Evolutionary conservation across 2,329 filamentous ascomycete genomes (phyloP).

Genomic region (Fusarium sp.): DNA sequence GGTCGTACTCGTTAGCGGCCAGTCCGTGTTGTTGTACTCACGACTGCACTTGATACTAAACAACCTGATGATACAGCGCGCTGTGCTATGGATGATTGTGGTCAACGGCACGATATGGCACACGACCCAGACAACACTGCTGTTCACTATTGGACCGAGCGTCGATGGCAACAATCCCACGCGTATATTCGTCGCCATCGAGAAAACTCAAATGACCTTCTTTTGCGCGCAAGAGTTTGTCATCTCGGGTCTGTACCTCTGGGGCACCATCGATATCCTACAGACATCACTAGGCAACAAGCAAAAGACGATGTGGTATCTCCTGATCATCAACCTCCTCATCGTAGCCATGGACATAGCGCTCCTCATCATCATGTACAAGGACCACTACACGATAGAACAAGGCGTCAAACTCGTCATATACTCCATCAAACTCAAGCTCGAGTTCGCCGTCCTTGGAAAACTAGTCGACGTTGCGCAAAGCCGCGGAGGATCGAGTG

Average conservation of each 20-base stretch:
- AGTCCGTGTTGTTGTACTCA: conserved; percentile 12
- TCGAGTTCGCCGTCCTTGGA: conserved; percentile 50
- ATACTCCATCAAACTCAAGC: conserved; percentile 46
- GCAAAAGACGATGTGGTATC: conserved; percentile 22
- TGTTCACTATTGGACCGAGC: background rate
- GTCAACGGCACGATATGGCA: conserved; percentile 19
- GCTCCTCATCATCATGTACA: conserved; percentile 21
- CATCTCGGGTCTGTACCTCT: conserved; percentile 10
- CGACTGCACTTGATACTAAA: background rate
- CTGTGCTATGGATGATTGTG: conserved; percentile 20
- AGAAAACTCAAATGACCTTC: conserved; percentile 16
- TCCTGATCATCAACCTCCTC: conserved; percentile 18
- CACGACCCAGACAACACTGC: conserved; percentile 4
- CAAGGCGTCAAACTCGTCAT: conserved; percentile 17
- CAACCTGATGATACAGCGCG: background rate
- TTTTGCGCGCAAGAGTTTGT: conserved; percentile 20
- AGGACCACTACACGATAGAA: conserved; percentile 3
- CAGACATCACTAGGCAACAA: conserved; percentile 19
- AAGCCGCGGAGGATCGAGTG: conserved; percentile 9
- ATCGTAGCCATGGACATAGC: conserved; percentile 32
- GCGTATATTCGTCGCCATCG: background rate
- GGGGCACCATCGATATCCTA: conserved; percentile 9
- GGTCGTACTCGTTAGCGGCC: conserved; percentile 9
- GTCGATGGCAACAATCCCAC: background rate
- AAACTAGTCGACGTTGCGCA: conserved; percentile 48